A percentile compares a stretch with the other conserved stretches of the same genome.
Conservation (phyloP, 208 protist genomes). For the Trypanosoma lewisi region DNA sequence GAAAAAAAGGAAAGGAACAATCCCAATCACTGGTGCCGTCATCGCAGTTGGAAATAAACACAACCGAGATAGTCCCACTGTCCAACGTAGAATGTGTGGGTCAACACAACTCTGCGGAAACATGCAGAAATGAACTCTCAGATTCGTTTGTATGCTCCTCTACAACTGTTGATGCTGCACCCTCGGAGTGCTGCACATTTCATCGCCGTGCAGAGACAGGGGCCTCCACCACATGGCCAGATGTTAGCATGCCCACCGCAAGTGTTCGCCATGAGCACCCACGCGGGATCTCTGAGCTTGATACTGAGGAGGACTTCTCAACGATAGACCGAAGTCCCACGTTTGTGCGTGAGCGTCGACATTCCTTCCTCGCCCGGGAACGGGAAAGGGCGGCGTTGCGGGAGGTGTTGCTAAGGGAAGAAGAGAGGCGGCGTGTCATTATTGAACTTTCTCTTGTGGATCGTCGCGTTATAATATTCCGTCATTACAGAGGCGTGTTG, state of each 20-base stretch:
- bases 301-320: conserved; percentile 53
- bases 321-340: conserved; percentile 28
- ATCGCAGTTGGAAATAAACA: not conserved
- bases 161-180: conserved; percentile 22
- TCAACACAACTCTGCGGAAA: not conserved
- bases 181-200: not conserved
- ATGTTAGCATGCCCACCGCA: conserved; percentile 68
- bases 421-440: conserved; percentile 35
- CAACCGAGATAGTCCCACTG: not conserved
- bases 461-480: conserved; percentile 22
- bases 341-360: conserved; percentile 1
- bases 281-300: conserved; percentile 40
- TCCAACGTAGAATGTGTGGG: not conserved
- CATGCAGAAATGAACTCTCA: conserved; percentile 19
- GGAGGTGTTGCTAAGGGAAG: conserved; percentile 37
- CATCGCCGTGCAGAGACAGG: conserved; percentile 12
- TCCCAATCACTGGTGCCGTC: not conserved
- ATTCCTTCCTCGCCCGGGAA: conserved; percentile 1
- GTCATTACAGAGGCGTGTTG: conserved; percentile 32
- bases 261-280: conserved; percentile 28
- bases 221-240: conserved; percentile 36
- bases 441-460: conserved; percentile 18
- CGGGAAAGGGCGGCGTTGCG: conserved; percentile 29
- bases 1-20: not conserved
- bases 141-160: conserved; percentile 36